Evolutionary conservation across 2,329 filamentous ascomycete species (phyloP), one percentile per base, ranked within the genome.

Genomic region (Acrocalymma vagum): DNA sequence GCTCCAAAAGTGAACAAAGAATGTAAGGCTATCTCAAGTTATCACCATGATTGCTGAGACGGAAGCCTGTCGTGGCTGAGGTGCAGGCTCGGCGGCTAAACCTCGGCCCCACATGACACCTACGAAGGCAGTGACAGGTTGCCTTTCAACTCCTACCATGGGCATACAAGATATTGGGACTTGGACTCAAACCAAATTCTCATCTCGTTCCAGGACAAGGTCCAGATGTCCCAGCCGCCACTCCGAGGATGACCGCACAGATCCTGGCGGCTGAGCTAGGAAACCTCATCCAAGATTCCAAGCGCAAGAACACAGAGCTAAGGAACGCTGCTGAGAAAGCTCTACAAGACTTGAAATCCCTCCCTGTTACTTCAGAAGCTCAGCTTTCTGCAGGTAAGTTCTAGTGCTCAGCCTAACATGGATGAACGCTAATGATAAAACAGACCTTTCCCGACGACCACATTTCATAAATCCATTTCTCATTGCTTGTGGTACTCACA

Each of bases 401-500:
- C 30, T 26, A 25, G 7, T 24, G 28, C 17, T 21, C 23, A 7
- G 5, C 29, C 7, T 27, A 28, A 39, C 13, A 4, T 31, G 27
- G 14, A 29, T 18, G 11, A 13, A 7, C 33, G 23, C 43, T 52
- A 27, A 57, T 35, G 2, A 14, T 6, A 17, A 44, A 55, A 53
- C 63, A 96, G 94, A 96, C 72, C 82, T 99, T 46, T 84, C 86
- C 38, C 85, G 90, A 61, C 86, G 85, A 55, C 80, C 87, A 42
- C 85, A 87, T 63, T 97, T 99, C 71, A 86, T 93, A 45, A 91
- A 93, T 54, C 94, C 94, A 2, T 97, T 99, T 64, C 82, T 99
- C 50, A 86, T 97, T 65, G 93, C 94, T 17, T 99, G 94, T 65
- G 83, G 85, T 34, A 94, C 91, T 50, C 90, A 87, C 56, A 95